A percentile compares a stretch with the other conserved stretches of the same genome.
Evolutionary conservation across 2,329 filamentous ascomycete species (phyloP).

Genomic region (Xylariaceae sp.): DNA sequence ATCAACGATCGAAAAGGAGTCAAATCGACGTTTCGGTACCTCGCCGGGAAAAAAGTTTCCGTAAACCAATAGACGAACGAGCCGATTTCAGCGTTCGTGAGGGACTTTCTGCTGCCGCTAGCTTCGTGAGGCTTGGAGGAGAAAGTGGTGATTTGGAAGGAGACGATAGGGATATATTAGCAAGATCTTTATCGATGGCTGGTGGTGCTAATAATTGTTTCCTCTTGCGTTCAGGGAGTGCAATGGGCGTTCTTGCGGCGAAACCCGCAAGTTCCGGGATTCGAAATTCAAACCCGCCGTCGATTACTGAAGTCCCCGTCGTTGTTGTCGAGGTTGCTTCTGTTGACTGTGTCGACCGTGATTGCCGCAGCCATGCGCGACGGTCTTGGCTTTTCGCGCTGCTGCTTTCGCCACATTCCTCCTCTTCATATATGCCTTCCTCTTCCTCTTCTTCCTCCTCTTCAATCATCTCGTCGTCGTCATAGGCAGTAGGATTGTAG

Average conservation of each 20-base stretch:
- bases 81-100: conserved; percentile 14
- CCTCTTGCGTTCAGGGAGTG: conserved; percentile 21
- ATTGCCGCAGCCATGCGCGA: conserved; percentile 15
- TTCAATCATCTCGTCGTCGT: conserved; percentile 46
- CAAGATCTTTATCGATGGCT: conserved; percentile 13
- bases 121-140: conserved; percentile 1
- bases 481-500: conserved; percentile 35
- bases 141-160: conserved; percentile 17
- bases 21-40: conserved; percentile 17
- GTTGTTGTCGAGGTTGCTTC: conserved; percentile 13
- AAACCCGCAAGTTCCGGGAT: conserved; percentile 29
- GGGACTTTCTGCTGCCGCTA: conserved; percentile 8
- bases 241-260: conserved; percentile 16
- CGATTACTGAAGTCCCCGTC: conserved; percentile 18
- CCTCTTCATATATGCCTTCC: conserved; percentile 18
- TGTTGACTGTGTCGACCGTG: conserved; percentile 22
- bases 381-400: conserved; percentile 11
- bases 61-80: conserved; percentile 22
- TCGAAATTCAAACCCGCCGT: conserved; percentile 32
- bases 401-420: conserved; percentile 20
- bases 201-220: conserved; percentile 12
- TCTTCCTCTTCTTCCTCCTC: conserved; percentile 32
- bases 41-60: conserved; percentile 24
- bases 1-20: neutral
- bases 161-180: conserved; percentile 11